phyloP scores from a whole-genome alignment of 768 basidiomycete genomes.

The Hypholoma sublateritium region DNA sequence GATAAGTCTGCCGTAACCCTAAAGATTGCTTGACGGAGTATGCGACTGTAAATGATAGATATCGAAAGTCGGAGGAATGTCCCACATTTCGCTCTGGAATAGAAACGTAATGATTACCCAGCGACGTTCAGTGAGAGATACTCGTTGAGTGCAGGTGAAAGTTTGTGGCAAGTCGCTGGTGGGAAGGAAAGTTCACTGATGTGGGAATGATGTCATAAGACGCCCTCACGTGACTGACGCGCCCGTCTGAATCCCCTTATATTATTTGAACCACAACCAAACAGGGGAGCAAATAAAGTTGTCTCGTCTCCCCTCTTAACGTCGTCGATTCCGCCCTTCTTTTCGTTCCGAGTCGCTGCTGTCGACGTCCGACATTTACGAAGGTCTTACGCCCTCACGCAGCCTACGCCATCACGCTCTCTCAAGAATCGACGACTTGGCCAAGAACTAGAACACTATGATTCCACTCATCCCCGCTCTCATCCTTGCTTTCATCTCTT shows the following conservation, averaged over 20 bases:
- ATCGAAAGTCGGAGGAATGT: too few species aligned
- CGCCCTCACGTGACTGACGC: constrained; percentile 32
- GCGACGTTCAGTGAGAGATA: too few species aligned
- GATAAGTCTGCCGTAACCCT: too few species aligned
- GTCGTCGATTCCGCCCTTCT: constrained; percentile 17
- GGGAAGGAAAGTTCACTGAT: neutral
- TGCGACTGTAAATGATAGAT: too few species aligned
- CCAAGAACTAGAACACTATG: constrained; percentile 40
- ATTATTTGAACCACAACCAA: constrained; percentile 38
- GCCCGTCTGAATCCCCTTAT: constrained; percentile 26
- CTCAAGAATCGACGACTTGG: constrained; percentile 34
- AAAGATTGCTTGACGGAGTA: too few species aligned
- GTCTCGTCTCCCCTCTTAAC: constrained; percentile 17
- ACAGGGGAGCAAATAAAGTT: constrained; percentile 32
- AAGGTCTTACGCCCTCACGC: constrained; percentile 48
- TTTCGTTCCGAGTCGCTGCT: constrained; percentile 30
- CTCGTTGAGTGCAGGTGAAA: too few species aligned
- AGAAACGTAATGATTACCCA: too few species aligned
- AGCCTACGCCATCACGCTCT: constrained; percentile 38
- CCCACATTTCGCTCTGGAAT: too few species aligned
- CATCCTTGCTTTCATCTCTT: constrained; percentile 68
- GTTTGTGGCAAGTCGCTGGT: neutral
- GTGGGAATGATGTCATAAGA: constrained; percentile 5
- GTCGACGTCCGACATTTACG: constrained; percentile 33
- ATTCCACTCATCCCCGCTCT: constrained; percentile 68